Evolutionary conservation across 2,329 filamentous ascomycete genomes (phyloP).

Genomic region (Exophiala dermatitidis): DNA sequence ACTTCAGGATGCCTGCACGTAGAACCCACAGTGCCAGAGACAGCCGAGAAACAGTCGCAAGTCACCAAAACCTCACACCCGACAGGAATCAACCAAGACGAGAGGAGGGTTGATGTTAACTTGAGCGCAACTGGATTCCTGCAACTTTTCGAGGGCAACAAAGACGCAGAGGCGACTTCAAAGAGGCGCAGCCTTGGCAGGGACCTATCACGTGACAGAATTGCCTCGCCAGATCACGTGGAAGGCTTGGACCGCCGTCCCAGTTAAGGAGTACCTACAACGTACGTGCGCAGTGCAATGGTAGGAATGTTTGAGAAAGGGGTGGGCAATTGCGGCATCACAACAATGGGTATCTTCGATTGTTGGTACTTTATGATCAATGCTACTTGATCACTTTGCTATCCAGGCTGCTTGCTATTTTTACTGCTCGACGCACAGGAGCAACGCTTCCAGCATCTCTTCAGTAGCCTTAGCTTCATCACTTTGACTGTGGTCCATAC

Average conservation of each 20-base stretch:
- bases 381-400: too few relatives aligned
- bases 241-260: background rate
- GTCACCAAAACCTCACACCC: background rate
- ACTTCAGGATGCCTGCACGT: constrained; percentile 18
- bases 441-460: constrained; percentile 60
- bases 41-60: constrained; percentile 1
- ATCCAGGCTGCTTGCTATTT: background rate
- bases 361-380: too few relatives aligned
- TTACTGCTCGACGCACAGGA: constrained; percentile 38
- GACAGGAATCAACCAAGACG: background rate
- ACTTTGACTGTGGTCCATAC: constrained; percentile 47
- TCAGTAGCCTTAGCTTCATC: constrained; percentile 49
- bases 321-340: too few relatives aligned
- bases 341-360: too few relatives aligned
- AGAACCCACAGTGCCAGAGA: constrained; percentile 10
- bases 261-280: too few relatives aligned
- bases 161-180: background rate
- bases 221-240: background rate
- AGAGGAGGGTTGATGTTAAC: background rate
- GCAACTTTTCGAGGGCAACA: constrained; percentile 3
- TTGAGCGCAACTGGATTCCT: background rate
- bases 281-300: too few relatives aligned
- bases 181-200: constrained; percentile 1
- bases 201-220: background rate
- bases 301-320: too few relatives aligned